A percentile compares a stretch with the other conserved stretches of the same genome.
These are phyloP conservation scores for Candida glaebosa DNA, from an alignment of 805 yeast genomes.

Conservation along the genomic window DNA sequence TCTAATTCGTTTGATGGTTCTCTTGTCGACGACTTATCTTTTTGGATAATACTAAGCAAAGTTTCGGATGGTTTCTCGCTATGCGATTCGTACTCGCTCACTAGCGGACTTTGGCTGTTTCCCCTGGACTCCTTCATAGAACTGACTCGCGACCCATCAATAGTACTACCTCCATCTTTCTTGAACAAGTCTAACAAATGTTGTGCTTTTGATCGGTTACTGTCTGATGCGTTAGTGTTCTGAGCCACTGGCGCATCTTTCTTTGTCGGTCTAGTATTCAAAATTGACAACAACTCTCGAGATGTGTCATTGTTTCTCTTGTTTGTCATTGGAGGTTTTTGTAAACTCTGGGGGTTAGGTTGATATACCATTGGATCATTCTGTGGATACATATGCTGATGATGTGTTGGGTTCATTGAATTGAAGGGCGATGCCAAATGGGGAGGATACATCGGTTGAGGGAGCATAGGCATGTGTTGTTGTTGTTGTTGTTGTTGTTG, in stretches of 20 bases:
- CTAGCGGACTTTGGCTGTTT: neutral
- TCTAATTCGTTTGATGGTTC: slow-evolving; percentile 26
- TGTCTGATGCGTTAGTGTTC: slow-evolving; percentile 15
- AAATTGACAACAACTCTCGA: slow-evolving; percentile 41
- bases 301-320: slow-evolving; percentile 34
- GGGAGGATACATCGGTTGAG: slow-evolving; percentile 15
- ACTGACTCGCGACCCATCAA: neutral
- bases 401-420: slow-evolving; percentile 4
- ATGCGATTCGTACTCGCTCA: neutral
- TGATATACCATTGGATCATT: slow-evolving; percentile 9
- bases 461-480: slow-evolving; percentile 9
- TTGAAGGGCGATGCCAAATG: slow-evolving; percentile 14
- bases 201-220: slow-evolving; percentile 29
- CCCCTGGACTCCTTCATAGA: slow-evolving; percentile 3
- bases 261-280: slow-evolving; percentile 23
- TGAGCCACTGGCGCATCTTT: slow-evolving; percentile 5
- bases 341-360: slow-evolving; percentile 38
- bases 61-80: slow-evolving; percentile 2
- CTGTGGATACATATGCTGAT: slow-evolving; percentile 8
- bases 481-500: neutral
- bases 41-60: slow-evolving; percentile 4
- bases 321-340: slow-evolving; percentile 32
- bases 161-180: slow-evolving; percentile 8
- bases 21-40: slow-evolving; percentile 5
- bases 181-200: slow-evolving; percentile 27